Percentiles rank a stretch among this genome's conserved stretches.
Evolutionary conservation across 2,329 filamentous ascomycete genomes (phyloP).

Genomic region (Neonectria faginata): DNA sequence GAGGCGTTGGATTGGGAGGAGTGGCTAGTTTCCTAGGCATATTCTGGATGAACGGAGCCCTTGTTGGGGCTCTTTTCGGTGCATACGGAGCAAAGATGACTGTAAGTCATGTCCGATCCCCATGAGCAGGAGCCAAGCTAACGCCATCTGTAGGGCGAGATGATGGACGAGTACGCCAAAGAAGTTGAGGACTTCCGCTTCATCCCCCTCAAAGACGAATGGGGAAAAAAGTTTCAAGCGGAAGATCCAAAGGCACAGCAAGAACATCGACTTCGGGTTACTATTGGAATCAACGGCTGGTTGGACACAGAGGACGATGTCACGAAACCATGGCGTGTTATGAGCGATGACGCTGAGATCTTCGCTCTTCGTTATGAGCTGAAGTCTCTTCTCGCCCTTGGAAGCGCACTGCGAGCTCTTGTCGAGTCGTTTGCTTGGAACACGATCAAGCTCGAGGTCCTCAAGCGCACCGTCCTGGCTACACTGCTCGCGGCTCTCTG

Average conservation of each 20-base stretch:
- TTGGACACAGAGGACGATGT: conserved; percentile 80
- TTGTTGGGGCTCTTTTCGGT: conserved; percentile 89
- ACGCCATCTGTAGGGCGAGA: conserved; percentile 68
- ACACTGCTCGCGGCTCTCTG: conserved; percentile 76
- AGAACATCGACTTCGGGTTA: conserved; percentile 75
- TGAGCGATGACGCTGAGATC: conserved; percentile 78
- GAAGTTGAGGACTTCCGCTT: conserved; percentile 88
- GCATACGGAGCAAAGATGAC: conserved; percentile 86
- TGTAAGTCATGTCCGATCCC: conserved; percentile 44
- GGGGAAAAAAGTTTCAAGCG: conserved; percentile 46
- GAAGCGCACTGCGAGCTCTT: conserved; percentile 77
- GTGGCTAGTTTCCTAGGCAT: conserved; percentile 88
- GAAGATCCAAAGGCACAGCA: conserved; percentile 43
- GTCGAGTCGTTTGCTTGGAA: conserved; percentile 82
- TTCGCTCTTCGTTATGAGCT: conserved; percentile 90
- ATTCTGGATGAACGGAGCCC: conserved; percentile 84
- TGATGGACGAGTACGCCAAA: conserved; percentile 88
- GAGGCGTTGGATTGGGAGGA: conserved; percentile 84
- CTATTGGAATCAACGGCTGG: conserved; percentile 91
- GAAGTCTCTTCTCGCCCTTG: conserved; percentile 79
- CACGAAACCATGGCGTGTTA: conserved; percentile 80
- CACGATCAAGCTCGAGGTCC: conserved; percentile 78
- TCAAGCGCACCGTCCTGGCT: conserved; percentile 77
- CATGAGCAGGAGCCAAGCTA: conserved; percentile 11
- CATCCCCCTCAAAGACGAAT: conserved; percentile 72